Conservation (phyloP, 2,329 filamentous ascomycete species). For the Alternaria panax region DNA sequence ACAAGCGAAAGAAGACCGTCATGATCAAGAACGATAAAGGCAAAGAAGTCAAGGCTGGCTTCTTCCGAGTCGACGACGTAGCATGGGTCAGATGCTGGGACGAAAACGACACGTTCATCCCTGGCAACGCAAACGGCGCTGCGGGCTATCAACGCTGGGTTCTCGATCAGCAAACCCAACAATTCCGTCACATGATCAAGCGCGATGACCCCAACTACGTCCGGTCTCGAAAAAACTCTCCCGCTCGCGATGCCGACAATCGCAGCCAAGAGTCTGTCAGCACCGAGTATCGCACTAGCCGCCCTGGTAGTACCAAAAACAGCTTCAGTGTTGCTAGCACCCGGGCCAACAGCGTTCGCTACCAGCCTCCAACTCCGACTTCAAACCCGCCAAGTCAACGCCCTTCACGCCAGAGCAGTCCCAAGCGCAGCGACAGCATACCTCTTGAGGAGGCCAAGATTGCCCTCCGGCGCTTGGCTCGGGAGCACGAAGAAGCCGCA, state of each 20-base stretch:
- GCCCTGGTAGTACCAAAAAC: conserved; percentile 34
- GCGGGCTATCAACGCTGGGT: conserved; percentile 57
- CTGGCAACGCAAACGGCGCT: conserved; percentile 46
- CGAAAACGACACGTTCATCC: conserved; percentile 58
- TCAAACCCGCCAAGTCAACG: conserved; percentile 32
- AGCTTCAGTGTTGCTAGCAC: conserved; percentile 38
- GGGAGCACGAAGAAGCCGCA: conserved; percentile 39
- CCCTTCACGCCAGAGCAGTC: conserved; percentile 37
- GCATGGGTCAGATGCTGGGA: conserved; percentile 62
- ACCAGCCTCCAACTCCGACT: conserved; percentile 28
- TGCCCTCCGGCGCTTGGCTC: conserved; percentile 35
- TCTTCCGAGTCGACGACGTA: conserved; percentile 60
- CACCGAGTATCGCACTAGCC: conserved; percentile 35
- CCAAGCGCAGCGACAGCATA: conserved; percentile 38
- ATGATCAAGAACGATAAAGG: conserved; percentile 50
- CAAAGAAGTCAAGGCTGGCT: conserved; percentile 52
- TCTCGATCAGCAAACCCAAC: conserved; percentile 51
- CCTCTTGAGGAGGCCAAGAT: conserved; percentile 41
- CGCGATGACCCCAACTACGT: conserved; percentile 49
- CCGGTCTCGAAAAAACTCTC: conserved; percentile 32
- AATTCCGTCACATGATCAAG: conserved; percentile 50
- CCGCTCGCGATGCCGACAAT: conserved; percentile 27
- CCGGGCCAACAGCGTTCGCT: conserved; percentile 38
- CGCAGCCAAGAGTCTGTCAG: conserved; percentile 42
- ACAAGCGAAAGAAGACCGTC: conserved; percentile 55